These are phyloP conservation scores for Debaryomyces robertsiae DNA, from an alignment of 1,139 yeast species.

Conservation along the genomic window DNA sequence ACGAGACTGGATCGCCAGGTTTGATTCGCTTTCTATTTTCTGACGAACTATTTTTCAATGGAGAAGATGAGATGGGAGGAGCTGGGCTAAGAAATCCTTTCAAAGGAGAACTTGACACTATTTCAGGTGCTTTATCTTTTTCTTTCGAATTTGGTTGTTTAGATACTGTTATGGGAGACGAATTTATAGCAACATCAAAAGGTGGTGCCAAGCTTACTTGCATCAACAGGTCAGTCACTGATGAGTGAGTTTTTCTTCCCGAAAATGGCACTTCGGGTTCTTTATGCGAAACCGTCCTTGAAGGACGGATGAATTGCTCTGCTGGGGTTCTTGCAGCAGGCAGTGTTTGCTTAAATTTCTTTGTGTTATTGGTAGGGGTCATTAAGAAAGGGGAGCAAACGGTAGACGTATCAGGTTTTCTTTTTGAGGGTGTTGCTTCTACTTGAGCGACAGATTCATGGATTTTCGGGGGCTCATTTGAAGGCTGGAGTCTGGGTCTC, in stretches of 20 bases:
- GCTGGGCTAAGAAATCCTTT: slow-evolving; percentile 2
- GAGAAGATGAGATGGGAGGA: no score
- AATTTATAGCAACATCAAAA: slow-evolving; percentile 1
- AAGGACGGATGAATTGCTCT: slow-evolving; percentile 1
- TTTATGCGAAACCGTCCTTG: slow-evolving; percentile 3
- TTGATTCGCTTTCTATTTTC: slow-evolving; percentile 16
- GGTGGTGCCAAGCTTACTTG: slow-evolving; percentile 8
- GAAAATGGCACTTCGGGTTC: slow-evolving; percentile 4
- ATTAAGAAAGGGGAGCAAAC: slow-evolving; percentile 2
- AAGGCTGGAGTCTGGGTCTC: slow-evolving; percentile 19
- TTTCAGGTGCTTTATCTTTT: not conserved
- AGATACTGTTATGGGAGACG: slow-evolving; percentile 5
- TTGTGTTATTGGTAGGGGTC: slow-evolving; percentile 8
- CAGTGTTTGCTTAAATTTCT: not conserved
- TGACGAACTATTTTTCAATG: slow-evolving; percentile 19
- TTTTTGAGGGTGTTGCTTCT: slow-evolving; percentile 29
- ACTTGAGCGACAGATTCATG: slow-evolving; percentile 20
- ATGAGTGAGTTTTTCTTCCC: not conserved
- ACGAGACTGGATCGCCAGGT: slow-evolving; percentile 41
- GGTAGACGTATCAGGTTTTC: slow-evolving; percentile 9
- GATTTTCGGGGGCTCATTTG: not conserved
- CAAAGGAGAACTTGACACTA: slow-evolving; percentile 11
- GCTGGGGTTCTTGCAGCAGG: slow-evolving; percentile 1
- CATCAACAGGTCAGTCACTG: slow-evolving; percentile 7
- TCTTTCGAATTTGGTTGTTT: not conserved